Evolutionary conservation across 2,329 filamentous ascomycete species (phyloP), one percentile per base, ranked within the genome.

Genomic region (Chaetomiaceae sp.): DNA sequence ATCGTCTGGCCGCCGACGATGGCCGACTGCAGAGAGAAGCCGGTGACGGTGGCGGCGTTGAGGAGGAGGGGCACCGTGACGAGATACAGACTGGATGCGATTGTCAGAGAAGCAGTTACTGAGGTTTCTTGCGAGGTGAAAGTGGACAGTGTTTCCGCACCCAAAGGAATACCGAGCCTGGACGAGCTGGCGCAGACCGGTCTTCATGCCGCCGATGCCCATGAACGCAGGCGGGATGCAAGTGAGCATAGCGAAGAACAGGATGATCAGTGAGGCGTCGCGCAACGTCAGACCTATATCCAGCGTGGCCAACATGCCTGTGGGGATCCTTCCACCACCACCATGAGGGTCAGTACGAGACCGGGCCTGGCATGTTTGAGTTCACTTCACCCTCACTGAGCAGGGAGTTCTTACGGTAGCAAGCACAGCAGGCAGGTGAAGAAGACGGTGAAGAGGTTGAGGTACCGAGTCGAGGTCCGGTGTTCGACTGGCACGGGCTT

Each of bases 141-240:
- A 18, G n/a, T 6, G 17, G 3, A 24, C 18, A 9, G 11, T 15
- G 18, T 33, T 15, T 26, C 38, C 41, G 52, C 58, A 75, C 67
- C 76, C 76, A 56, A 79, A 82, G 0, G 73, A 73, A 60, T 79
- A 82, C 24, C 78, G 68, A n/a, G 78, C 76, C 54, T 79, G 76
- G 6, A 81, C 71, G 58, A 80, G 71, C 58, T 81, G 77, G 15
- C 78, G 68, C 65, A 81, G 68, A 12, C 77, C 78, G 2, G 76
- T 81, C 47, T 70, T 68, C 14, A 75, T 73, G 1, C 76, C 76
- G 10, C 72, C 70, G 1, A 75, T 73, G 4, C 72, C 73, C 55
- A 81, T 67, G 53, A 75, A 78, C 0, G 76, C 76, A 2, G 76
- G 72, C 0, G 76, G 74, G 5, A 75, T 60, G 8, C 69, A 72